Percentiles rank a stretch among this genome's conserved stretches.
Evolutionary conservation across 805 yeast species (phyloP).

Genomic region (Phaffomyces opuntiae): DNA sequence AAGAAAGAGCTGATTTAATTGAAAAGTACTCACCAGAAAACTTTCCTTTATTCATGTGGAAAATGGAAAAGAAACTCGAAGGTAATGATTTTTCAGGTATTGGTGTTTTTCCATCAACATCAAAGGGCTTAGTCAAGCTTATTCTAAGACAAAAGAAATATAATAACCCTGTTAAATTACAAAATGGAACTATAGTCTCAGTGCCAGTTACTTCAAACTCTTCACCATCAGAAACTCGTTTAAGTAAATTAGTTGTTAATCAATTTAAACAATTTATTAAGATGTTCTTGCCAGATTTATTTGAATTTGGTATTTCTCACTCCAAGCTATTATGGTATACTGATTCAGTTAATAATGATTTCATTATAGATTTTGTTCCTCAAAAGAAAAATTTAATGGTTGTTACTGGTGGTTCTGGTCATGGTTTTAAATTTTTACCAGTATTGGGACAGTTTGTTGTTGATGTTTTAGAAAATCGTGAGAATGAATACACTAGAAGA

Average conservation of each 20-base stretch:
- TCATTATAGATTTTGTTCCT: slow-evolving; percentile 1
- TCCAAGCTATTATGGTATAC: slow-evolving; percentile 32
- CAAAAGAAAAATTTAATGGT: slow-evolving; percentile 22
- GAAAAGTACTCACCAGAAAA: slow-evolving; percentile 30
- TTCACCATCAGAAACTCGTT: slow-evolving; percentile 15
- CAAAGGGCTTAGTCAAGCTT: slow-evolving; percentile 30
- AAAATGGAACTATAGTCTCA: slow-evolving; percentile 21
- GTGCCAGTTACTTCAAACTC: slow-evolving; percentile 29
- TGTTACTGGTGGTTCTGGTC: slow-evolving; percentile 30
- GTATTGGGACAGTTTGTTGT: slow-evolving; percentile 27
- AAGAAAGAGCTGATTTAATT: slow-evolving; percentile 25
- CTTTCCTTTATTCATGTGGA: slow-evolving; percentile 31
- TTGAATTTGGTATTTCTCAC: slow-evolving; percentile 9
- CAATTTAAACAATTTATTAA: slow-evolving; percentile 19
- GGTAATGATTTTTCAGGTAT: slow-evolving; percentile 29
- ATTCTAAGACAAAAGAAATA: slow-evolving; percentile 31
- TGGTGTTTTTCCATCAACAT: slow-evolving; percentile 29
- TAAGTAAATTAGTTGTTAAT: slow-evolving; percentile 23
- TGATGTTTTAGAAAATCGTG: slow-evolving; percentile 25
- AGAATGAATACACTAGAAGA: slow-evolving; percentile 25
- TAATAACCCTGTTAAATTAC: slow-evolving; percentile 23
- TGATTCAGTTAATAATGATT: slow-evolving; percentile 27
- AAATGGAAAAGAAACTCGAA: slow-evolving; percentile 24
- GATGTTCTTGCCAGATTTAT: slow-evolving; percentile 15
- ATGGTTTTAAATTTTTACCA: slow-evolving; percentile 30